Conservation (phyloP, 208 protist genomes). For the Acanthamoeba sp. region DNA sequence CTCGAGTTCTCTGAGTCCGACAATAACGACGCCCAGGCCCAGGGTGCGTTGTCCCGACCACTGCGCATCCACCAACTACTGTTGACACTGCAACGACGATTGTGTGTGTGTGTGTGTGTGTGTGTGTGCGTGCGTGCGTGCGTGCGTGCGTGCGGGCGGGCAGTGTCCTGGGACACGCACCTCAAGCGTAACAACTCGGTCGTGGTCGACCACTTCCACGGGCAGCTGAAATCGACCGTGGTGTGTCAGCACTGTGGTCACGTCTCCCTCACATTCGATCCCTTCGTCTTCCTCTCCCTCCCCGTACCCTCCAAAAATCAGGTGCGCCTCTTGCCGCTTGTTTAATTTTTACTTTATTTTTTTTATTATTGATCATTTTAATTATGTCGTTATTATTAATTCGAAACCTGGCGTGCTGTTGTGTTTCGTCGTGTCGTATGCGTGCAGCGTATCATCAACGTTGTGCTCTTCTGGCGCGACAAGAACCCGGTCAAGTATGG, state of each 20-base stretch:
- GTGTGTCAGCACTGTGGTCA: constrained; percentile 81
- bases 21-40: neutral
- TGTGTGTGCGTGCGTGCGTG: neutral
- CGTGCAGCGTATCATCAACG: constrained; percentile 15
- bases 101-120: no score
- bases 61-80: no score
- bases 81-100: no score
- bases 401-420: no score
- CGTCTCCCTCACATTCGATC: constrained; percentile 89
- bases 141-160: neutral
- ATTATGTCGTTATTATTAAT: neutral
- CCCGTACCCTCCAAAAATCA: constrained; percentile 76
- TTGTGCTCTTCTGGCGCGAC: constrained; percentile 4
- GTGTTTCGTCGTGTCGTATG: no score
- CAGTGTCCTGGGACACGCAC: constrained; percentile 91
- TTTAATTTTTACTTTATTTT: neutral
- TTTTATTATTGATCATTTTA: neutral
- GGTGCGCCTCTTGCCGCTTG: neutral
- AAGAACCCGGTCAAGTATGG: neutral
- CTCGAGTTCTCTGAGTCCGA: neutral
- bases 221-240: constrained; percentile 82
- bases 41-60: neutral
- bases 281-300: constrained; percentile 91
- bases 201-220: constrained; percentile 86
- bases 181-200: constrained; percentile 91